These are phyloP conservation scores for Colletotrichum abscissum DNA, from an alignment of 2,329 filamentous ascomycete genomes.

Conservation along the genomic window DNA sequence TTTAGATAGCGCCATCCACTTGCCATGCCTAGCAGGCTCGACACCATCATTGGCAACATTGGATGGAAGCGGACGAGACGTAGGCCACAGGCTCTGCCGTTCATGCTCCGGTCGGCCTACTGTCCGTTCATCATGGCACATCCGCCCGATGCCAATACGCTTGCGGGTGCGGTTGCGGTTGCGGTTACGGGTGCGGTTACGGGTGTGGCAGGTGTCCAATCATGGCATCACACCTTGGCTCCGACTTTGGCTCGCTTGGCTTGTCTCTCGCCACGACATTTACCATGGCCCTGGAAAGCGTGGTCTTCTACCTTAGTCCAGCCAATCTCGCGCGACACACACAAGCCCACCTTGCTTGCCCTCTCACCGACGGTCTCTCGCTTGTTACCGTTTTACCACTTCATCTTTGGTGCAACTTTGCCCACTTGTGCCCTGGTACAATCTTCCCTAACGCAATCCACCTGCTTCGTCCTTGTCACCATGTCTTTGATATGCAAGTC, in stretches of 20 bases:
- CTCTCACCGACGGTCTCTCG: background rate
- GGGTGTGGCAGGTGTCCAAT: background rate
- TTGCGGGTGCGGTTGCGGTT: background rate
- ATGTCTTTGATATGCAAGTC: slow-evolving; percentile 25
- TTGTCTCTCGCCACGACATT: background rate
- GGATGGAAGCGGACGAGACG: background rate
- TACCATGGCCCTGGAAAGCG: slow-evolving; percentile 31
- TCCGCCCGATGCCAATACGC: background rate
- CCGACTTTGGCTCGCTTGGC: background rate
- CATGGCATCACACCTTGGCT: background rate
- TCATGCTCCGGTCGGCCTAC: background rate
- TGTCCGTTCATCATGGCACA: background rate
- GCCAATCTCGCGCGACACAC: slow-evolving; percentile 17
- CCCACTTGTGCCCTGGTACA: background rate
- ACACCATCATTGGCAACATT: background rate
- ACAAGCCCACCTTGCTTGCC: background rate
- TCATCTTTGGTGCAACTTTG: slow-evolving; percentile 17
- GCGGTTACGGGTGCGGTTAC: background rate
- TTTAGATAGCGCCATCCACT: background rate
- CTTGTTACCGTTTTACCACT: slow-evolving; percentile 31
- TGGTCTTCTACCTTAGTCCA: slow-evolving; percentile 5
- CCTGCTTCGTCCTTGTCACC: background rate
- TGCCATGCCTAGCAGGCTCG: background rate
- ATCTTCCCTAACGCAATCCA: background rate
- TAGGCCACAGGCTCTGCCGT: background rate